These are phyloP conservation scores for Stemphylium lycopersici DNA, from an alignment of 2,329 filamentous ascomycete genomes.

Conservation along the genomic window DNA sequence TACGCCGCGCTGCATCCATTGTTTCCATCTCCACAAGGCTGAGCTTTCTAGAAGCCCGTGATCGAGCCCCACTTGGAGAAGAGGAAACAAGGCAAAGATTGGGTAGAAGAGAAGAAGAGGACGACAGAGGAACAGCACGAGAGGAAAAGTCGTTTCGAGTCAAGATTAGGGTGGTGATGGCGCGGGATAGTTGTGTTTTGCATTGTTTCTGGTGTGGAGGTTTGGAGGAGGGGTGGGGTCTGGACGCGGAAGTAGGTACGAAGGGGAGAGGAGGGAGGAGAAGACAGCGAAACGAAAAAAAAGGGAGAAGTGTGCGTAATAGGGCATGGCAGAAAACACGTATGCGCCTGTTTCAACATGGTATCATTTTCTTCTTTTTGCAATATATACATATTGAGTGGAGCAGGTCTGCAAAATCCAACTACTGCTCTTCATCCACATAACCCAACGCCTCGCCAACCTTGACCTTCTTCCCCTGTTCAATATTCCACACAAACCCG, in stretches of 20 bases:
- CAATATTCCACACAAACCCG: conserved; percentile 85
- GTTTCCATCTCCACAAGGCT: neutral
- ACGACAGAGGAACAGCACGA: too few species aligned
- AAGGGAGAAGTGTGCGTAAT: too few species aligned
- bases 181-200: too few species aligned
- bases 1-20: conserved; percentile 12
- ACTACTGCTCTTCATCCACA: conserved; percentile 58
- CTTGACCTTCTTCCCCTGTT: conserved; percentile 86
- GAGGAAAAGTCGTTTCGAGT: too few species aligned
- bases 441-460: conserved; percentile 86
- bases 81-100: too few species aligned
- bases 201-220: too few species aligned
- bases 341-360: neutral
- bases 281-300: neutral
- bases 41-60: neutral
- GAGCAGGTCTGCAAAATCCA: neutral
- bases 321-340: neutral
- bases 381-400: neutral
- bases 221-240: too few species aligned
- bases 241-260: too few species aligned
- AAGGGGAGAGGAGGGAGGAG: neutral
- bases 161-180: too few species aligned
- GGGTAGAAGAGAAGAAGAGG: too few species aligned
- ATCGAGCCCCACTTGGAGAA: too few species aligned
- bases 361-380: conserved; percentile 4